Evolutionary conservation across 2,329 filamentous ascomycete genomes (phyloP), one percentile per base, ranked within the genome.

Genomic region (Diaporthe humulicola): DNA sequence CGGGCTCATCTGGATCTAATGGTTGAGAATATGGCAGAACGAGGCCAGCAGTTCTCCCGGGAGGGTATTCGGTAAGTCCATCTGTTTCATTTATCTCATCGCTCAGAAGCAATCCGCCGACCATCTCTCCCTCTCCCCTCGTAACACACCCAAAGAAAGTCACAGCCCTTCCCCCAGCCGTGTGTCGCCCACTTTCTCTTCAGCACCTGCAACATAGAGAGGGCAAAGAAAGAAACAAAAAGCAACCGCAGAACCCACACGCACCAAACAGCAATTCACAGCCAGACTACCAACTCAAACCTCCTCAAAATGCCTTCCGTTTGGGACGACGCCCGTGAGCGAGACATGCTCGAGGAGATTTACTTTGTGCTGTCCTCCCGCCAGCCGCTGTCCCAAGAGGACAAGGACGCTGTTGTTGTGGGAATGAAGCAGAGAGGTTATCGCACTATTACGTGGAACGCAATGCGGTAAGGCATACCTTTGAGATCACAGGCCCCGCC

Each of bases 11-110:
- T 82, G 69, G 79, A 80, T 0, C 78, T 78, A 1, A 78, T 87
- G 66, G 79, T 82, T 60, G 75, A 75, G 10, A 81, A 81, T n/a
- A 79, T 87, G 72, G 77, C 79, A n/a, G 56, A 76, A 17, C 77
- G 77, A 8, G 82, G 85, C 10, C 79, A 83, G 69, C 74, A 76
- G 8, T 83, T 85, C n/a, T 84, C 83, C 4, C 88, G 86, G 85
- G 84, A 88, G 40, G 85, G 80, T 1, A 81, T 88, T 67, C 85
- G 87, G 87, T 87, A 82, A 57, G 45, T 28, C 36, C 28, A 28
- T n/a, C 25, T 48, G 2, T 45, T 61, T 64, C n/a, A 25, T 57
- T 40, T 57, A 15, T 54, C 30, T 71, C 36, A 12, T 36, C 70
- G n/a, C 38, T 40, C 48, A 40, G n/a, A 52, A 25, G 30, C 17